Base-by-base conservation (phyloP, 495 filamentous ascomycete species). In the Evansstolkia leycettana region DNA sequence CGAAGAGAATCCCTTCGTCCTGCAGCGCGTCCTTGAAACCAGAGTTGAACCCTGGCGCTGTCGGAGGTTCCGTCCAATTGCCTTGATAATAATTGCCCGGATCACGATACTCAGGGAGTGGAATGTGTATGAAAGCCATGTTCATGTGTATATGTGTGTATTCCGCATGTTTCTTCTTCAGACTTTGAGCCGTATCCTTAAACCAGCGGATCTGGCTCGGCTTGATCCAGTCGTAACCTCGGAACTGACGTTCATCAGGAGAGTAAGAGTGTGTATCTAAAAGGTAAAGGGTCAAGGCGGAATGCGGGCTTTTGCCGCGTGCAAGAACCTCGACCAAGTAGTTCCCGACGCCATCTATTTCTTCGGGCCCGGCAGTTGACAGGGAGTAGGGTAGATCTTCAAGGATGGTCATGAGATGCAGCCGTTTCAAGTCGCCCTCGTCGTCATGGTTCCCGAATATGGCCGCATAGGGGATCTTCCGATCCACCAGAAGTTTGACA, bases 381-480 rank as follows among this genome's bases (percentile, higher is more conserved):
- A 96, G 70, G 7, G 84, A 94, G 60, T 85, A 96, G 5, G 90
- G 92, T 1, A 98, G 69, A 2, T 76, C 72, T 55, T 93, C 75
- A 24, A 90, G 75, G 15, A 98, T 67, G 5, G 74, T 63, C 89
- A 96, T 96, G 42, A 84, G 76, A 3, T 73, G 73, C 3, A 68
- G 58, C 15, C 92, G 80, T 15, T 75, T 70, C 37, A 94, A 67
- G 32, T 85, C 70, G 11, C 83, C 82, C 65, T 95, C 89, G 52
- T 96, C 87, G 52, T 98, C 90, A 56, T 98, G 90, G 52, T 98
- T 98, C 28, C 90, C 90, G 48, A 95, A 93, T 36, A 98, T 96
- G 31, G 80, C 76, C 25, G 86, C 89, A 47, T 89, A 98, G 0
- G 90, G 92, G 28, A 94, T 82, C 44, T 82, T 81, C 51, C 79